Conservation (phyloP, 305 asterid species). For the Solanum hybrid region DNA sequence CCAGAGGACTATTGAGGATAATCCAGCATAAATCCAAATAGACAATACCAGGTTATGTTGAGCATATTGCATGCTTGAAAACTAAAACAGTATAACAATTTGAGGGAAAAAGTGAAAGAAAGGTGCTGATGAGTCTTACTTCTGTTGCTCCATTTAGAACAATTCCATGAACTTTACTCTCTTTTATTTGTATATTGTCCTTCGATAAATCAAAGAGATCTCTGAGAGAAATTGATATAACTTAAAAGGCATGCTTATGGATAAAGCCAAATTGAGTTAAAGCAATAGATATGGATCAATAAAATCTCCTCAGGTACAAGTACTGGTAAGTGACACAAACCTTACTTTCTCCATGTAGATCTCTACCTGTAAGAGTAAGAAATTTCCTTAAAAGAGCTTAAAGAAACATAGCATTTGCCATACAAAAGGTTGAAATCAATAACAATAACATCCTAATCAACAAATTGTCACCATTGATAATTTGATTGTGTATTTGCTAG, state of each 20-base stretch:
- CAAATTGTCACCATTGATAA: constrained; percentile 55
- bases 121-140: constrained; percentile 23
- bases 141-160: constrained; percentile 68
- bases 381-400: background rate
- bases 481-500: constrained; percentile 35
- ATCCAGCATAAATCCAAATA: background rate
- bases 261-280: background rate
- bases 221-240: constrained; percentile 25
- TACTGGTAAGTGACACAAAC: constrained; percentile 28
- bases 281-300: background rate
- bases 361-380: constrained; percentile 60
- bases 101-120: background rate
- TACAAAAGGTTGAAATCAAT: background rate
- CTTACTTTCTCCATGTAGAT: constrained; percentile 88
- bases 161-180: constrained; percentile 54
- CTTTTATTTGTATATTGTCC: constrained; percentile 73
- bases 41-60: background rate
- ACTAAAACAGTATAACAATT: background rate
- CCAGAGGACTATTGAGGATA: background rate
- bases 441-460: constrained; percentile 1
- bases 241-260: background rate
- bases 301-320: background rate
- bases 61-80: background rate
- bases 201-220: constrained; percentile 79
- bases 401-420: background rate